Base-by-base conservation (phyloP, 148 eudicot genomes). In the Rheum nobile region DNA sequence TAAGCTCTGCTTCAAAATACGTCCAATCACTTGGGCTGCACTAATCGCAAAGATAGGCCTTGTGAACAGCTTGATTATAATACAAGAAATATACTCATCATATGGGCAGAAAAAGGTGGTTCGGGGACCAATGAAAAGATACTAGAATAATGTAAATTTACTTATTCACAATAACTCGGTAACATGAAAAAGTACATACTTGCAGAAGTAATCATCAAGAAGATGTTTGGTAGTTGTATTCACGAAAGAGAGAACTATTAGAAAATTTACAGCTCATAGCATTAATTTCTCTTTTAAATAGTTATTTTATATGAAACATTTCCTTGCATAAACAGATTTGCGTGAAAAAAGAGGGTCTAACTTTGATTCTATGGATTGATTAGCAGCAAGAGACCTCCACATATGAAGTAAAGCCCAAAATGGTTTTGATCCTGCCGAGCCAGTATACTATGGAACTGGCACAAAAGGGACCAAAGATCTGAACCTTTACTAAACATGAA, bases 21-120 rank as follows among this genome's bases (percentile, higher is more conserved):
- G 87, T 88, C 98, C 98, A 95, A 72, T 95, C 98, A 87, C 88
- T 94, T 73, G 98, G 96, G 89, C 98, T 94, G 93, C 90, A 84
- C 82, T 80, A 74, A 72, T 78, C 76, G 75, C 69, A 79, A 65
- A 71, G 76, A 73, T 16, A 10, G 73, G 37, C 10, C 68, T 72
- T 44, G 72, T 29, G 19, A 71, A 69, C 50, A 63, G 28, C 28
- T 26, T n/a, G 14, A 19, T 19, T 7, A 50, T 50, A 6, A 50
- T 19, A 44, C 48, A 19, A 50, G 57, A 0, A n/a, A n/a, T n/a
- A n/a, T n/a, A n/a, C n/a, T n/a, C n/a, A n/a, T n/a, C n/a, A n/a
- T n/a, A n/a, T n/a, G n/a, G n/a, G n/a, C n/a, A n/a, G n/a, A n/a
- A n/a, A n/a, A n/a, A n/a, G n/a, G n/a, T n/a, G n/a, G n/a, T n/a